Conservation (phyloP, 306 rosid species). For the Lupinus albus region DNA sequence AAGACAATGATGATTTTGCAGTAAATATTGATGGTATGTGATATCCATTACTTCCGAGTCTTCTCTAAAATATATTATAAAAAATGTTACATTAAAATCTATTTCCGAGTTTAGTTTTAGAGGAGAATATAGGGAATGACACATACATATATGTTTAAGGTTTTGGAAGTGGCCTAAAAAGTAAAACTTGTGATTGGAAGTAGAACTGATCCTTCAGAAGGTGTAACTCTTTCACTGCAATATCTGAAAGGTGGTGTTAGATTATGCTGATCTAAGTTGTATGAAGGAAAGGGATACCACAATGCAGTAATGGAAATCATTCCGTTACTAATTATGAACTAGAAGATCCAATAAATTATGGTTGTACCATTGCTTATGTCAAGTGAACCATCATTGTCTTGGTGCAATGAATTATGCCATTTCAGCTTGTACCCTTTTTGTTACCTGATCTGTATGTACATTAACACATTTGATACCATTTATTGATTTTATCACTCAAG, state of each 20-base stretch:
- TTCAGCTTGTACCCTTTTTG: slow-evolving; percentile 9
- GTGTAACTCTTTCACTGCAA: slow-evolving; percentile 94
- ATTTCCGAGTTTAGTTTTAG: no score
- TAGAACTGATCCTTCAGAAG: slow-evolving; percentile 99
- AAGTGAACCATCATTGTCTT: slow-evolving; percentile 44
- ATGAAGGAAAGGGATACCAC: slow-evolving; percentile 73
- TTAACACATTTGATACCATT: slow-evolving; percentile 21
- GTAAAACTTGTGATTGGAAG: slow-evolving; percentile 91
- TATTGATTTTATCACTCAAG: slow-evolving; percentile 21
- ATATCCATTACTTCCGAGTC: slow-evolving; percentile 81
- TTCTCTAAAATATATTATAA: slow-evolving; percentile 51
- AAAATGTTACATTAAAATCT: slow-evolving; percentile 33
- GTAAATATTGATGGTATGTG: slow-evolving; percentile 71
- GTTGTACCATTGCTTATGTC: slow-evolving; percentile 88
- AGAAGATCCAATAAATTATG: slow-evolving; percentile 79
- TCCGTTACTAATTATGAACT: slow-evolving; percentile 69
- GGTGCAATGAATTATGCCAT: slow-evolving; percentile 32
- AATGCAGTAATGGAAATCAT: slow-evolving; percentile 92
- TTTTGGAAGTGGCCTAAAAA: slow-evolving; percentile 70
- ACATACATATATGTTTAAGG: slow-evolving; percentile 68
- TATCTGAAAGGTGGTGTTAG: slow-evolving; percentile 71
- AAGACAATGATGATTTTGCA: slow-evolving; percentile 36
- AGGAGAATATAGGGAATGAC: no score
- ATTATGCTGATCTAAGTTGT: slow-evolving; percentile 80
- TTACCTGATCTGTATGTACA: slow-evolving; percentile 33